Base-by-base conservation (phyloP, 495 filamentous ascomycete species). In the Tirmania nivea region DNA sequence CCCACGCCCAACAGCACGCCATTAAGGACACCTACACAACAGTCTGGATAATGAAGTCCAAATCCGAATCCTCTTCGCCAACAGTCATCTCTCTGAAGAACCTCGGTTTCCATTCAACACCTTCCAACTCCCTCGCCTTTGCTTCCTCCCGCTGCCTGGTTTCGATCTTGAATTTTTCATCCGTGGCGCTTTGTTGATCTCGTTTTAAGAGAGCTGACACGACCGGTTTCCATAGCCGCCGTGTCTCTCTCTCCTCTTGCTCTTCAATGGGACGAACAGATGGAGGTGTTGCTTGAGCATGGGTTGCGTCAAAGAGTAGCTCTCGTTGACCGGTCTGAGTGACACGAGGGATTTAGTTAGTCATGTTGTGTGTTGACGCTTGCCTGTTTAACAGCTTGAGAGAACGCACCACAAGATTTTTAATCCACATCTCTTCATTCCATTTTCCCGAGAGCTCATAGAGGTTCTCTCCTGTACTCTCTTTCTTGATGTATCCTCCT, bases 41-140 rank as follows among this genome's bases (percentile, higher is more conserved):
- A 11, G 92, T 82, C 63, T 86, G 81, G 61, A 99, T 81, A 60
- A 96, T 86, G 84, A 85, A 99, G 66, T 99, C 92, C 20, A 99
- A 70, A 54, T 83, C 81, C 54, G 77, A 77, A 61, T 94, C 86
- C 16, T 87, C 89, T 59, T 92, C 88, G 50, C 85, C 84, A 8
- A 72, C 59, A 12, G 76, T 73, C 10, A 92, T 79, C 52, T 63
- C 64, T 56, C 85, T 75, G 72, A 99, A 99, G 16, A 94, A 75
- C 54, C 75, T 74, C 8, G 90, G 89, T 52, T 77, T 78, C 92
- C 92, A 99, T 55, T 93, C 87, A 12, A 89, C 71, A 49, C 83
- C 86, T 10, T 90, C 79, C 34, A 86, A 78, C 35, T 73, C 75
- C 57, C 90, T 77, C 63, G 78, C 77, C 39, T 87, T 83, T 2